Percentiles rank a stretch among this genome's conserved stretches.
Evolutionary conservation across 2,329 filamentous ascomycete genomes (phyloP).

Genomic region (Fusarium sp.): DNA sequence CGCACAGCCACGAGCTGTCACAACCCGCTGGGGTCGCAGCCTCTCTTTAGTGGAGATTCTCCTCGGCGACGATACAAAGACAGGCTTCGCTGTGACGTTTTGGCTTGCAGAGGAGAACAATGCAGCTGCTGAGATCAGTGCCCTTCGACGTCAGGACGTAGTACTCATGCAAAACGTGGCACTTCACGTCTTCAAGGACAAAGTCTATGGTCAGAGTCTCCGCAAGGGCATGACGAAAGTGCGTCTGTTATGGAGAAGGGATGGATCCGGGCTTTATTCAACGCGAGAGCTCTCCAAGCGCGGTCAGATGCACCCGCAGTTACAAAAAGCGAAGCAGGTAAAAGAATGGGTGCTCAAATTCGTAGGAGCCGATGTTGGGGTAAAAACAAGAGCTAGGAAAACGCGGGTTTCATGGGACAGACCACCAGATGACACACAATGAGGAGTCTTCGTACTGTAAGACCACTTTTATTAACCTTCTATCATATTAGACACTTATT

Average conservation of each 20-base stretch:
- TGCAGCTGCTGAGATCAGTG: slow-evolving; percentile 46
- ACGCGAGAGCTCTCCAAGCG: slow-evolving; percentile 55
- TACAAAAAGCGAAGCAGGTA: slow-evolving; percentile 72
- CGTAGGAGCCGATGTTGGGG: slow-evolving; percentile 57
- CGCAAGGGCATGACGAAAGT: slow-evolving; percentile 75
- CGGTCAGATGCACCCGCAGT: slow-evolving; percentile 56
- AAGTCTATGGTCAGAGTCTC: slow-evolving; percentile 86
- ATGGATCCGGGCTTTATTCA: slow-evolving; percentile 64
- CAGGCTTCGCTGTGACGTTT: slow-evolving; percentile 83
- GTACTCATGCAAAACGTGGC: slow-evolving; percentile 83
- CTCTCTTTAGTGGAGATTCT: slow-evolving; percentile 78
- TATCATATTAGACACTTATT: slow-evolving; percentile 17
- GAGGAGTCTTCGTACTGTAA: not conserved
- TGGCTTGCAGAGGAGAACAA: slow-evolving; percentile 69
- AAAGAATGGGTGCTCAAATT: slow-evolving; percentile 80
- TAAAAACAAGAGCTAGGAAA: slow-evolving; percentile 17
- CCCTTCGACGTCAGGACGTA: slow-evolving; percentile 76
- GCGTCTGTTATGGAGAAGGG: slow-evolving; percentile 68
- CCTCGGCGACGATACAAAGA: slow-evolving; percentile 84
- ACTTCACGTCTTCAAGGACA: slow-evolving; percentile 76
- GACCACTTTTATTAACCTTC: slow-evolving; percentile 3
- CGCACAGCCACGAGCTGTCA: slow-evolving; percentile 72
- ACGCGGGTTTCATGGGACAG: slow-evolving; percentile 48
- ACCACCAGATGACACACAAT: slow-evolving; percentile 54
- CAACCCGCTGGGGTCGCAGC: slow-evolving; percentile 69